Evolutionary conservation across 805 yeast species (phyloP), one percentile per base, ranked within the genome.

Genomic region (Metschnikowia dekortorum): DNA sequence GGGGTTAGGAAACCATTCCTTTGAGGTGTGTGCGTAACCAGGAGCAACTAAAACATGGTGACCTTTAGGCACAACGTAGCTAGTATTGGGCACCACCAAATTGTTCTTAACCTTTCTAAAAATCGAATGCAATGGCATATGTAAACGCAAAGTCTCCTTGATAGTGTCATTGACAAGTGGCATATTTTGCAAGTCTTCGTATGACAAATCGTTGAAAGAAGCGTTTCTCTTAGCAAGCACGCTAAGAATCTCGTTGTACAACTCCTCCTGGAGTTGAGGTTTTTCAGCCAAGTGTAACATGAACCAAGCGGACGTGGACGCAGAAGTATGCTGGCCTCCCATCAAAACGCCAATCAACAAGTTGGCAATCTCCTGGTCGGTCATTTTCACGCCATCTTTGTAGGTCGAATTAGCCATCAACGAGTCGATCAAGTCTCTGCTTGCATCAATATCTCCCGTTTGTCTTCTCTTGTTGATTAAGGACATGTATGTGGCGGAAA

Each of bases 271-370:
- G 53, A 92, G 73, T 38, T 87, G 86, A 42, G 95, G 96, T 62
- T 82, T 77, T 61, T 86, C 96, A 57, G 90, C 97, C 54, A 94
- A 78, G 66, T 94, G 98, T 57, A 94, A 78, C 64, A 94, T 74
- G 63, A 84, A 83, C 99, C 99, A 94, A 14, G 97, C 87, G 38
- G 96, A 87, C 22, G 99, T 94, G 26, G 98, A 81, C 40, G 98
- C 94, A 55, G 96, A 87, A 29, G 99, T 94, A 70, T 94, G 99
- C 75, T 94, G 99, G 55, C 99, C 99, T 62, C 99, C 99, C 99
- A 94, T 94, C 54, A 94, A 78, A 49, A 94, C 86, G 69, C 98
- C 99, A 69, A 94, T 92, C 68, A 90, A 75, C 68, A 94, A 76
- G 70, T 91, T 87, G 45, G 98, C 94, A 64, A 94, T 89, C 73